Evolutionary conservation across 192 early-diverging fungal species (phyloP).

Genomic region (Lobosporangium transversale): DNA sequence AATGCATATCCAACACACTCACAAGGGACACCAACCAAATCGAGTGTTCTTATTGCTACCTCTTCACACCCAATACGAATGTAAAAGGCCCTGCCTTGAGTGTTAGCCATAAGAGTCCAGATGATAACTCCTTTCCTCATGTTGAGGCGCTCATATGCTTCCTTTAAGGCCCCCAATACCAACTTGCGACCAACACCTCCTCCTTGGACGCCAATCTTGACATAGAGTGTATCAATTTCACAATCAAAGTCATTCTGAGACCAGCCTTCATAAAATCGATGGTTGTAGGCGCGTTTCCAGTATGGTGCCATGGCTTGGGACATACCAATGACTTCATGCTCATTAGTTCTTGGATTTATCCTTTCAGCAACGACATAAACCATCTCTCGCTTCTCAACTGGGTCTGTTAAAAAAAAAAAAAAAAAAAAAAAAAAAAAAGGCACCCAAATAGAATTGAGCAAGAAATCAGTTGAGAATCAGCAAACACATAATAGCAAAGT

Average conservation of each 20-base stretch:
- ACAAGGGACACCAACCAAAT: slow-evolving; percentile 15
- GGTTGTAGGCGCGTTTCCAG: slow-evolving; percentile 42
- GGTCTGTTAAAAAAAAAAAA: slow-evolving; percentile 6
- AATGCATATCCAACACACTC: slow-evolving; percentile 43
- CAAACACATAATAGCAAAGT: too few species aligned
- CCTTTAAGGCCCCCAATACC: slow-evolving; percentile 33
- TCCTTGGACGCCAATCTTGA: slow-evolving; percentile 44
- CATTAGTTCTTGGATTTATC: neutral
- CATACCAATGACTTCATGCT: slow-evolving; percentile 35
- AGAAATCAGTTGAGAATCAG: too few species aligned
- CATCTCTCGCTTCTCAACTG: slow-evolving; percentile 32
- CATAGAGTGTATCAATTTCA: slow-evolving; percentile 51
- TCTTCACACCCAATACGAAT: slow-evolving; percentile 36
- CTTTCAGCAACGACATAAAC: slow-evolving; percentile 41
- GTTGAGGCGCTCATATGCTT: slow-evolving; percentile 36
- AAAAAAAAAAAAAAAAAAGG: slow-evolving; percentile 2
- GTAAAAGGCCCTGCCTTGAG: slow-evolving; percentile 30
- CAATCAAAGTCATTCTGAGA: slow-evolving; percentile 35
- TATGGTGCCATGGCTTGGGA: slow-evolving; percentile 34
- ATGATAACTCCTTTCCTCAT: slow-evolving; percentile 42
- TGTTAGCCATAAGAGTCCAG: slow-evolving; percentile 37
- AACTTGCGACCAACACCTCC: slow-evolving; percentile 44
- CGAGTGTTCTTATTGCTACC: slow-evolving; percentile 18
- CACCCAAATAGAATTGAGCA: too few species aligned
- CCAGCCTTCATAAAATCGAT: slow-evolving; percentile 32